These are phyloP conservation scores for Cryphonectria nitschkei DNA, from an alignment of 2,329 filamentous ascomycete genomes.

Conservation along the genomic window DNA sequence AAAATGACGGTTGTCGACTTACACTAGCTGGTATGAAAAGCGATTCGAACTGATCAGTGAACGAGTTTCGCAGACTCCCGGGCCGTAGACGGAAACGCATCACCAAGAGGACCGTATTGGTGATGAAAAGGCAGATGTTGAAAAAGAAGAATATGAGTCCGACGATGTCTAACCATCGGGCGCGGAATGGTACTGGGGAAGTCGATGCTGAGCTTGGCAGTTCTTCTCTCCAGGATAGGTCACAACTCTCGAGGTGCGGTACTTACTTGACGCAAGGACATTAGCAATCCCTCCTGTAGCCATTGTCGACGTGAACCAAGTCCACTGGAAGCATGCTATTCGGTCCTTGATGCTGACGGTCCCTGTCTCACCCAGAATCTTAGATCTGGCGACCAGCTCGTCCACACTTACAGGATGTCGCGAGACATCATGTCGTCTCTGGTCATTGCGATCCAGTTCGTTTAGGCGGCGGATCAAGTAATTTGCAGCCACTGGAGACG, in stretches of 20 bases:
- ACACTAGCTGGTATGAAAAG: slow-evolving; percentile 75
- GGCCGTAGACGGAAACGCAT: slow-evolving; percentile 72
- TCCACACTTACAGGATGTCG: slow-evolving; percentile 34
- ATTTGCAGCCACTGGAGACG: slow-evolving; percentile 24
- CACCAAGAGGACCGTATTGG: slow-evolving; percentile 66
- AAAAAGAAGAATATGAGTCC: slow-evolving; percentile 65
- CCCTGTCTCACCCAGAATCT: slow-evolving; percentile 31
- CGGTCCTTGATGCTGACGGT: slow-evolving; percentile 51
- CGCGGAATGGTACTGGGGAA: slow-evolving; percentile 53
- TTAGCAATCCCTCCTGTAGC: slow-evolving; percentile 61
- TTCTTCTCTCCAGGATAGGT: neutral
- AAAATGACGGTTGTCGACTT: slow-evolving; percentile 35
- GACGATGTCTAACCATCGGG: slow-evolving; percentile 60
- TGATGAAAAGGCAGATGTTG: slow-evolving; percentile 65
- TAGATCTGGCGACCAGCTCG: slow-evolving; percentile 40
- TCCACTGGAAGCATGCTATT: slow-evolving; percentile 66
- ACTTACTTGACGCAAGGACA: slow-evolving; percentile 57
- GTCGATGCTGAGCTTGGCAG: neutral
- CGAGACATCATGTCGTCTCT: slow-evolving; percentile 8
- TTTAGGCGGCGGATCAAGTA: slow-evolving; percentile 23
- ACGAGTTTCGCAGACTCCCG: slow-evolving; percentile 70
- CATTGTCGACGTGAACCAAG: slow-evolving; percentile 75
- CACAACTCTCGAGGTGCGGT: neutral
- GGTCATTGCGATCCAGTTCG: slow-evolving; percentile 17
- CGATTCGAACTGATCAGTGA: slow-evolving; percentile 77